Evolutionary conservation across 1,139 yeast species (phyloP), one percentile per base, ranked within the genome.

Genomic region (Nadsonia commutata): DNA sequence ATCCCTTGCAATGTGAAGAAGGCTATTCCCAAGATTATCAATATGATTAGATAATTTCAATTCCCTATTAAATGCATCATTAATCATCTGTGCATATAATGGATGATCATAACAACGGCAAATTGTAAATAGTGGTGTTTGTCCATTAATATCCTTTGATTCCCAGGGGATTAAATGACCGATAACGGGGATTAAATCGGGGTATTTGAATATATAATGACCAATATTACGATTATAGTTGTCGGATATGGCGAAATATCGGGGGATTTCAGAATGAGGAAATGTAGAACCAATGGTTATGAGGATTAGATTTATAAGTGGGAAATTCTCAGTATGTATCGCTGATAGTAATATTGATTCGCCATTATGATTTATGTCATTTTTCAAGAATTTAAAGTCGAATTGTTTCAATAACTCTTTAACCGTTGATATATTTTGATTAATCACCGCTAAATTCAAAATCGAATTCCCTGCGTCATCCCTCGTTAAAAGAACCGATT

Each of bases 21-120:
- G 56, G 0, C 90, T 76, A 54, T 86, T 85, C 0, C 93, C 93
- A 46, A 74, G 70, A 20, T 63, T 64, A 56, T 88, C 97, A 18
- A 75, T 64, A 56, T 90, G 97, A 20, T 74, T 76, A 40, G n/a
- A n/a, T n/a, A n/a, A n/a, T n/a, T n/a, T n/a, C n/a, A n/a, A n/a
- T n/a, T n/a, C n/a, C n/a, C n/a, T n/a, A n/a, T n/a, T n/a, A n/a
- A n/a, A n/a, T n/a, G 37, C 39, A 5, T 39, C 20, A 31, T 38
- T 23, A 18, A 84, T 60, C 52, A 86, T 59, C 1, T 57, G 58
- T 1, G 65, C 58, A 56, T 88, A 88, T 21, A 75, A 60, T 0
- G 73, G 63, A 52, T 83, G 90, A 56, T 88, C 96, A 59, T 88
- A 88, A 49, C 90, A 78, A 41, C 95, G 66, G 51, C 85, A 76